Evolutionary conservation across 148 eudicot genomes (phyloP).

Genomic region (Rhododendron henanense): DNA sequence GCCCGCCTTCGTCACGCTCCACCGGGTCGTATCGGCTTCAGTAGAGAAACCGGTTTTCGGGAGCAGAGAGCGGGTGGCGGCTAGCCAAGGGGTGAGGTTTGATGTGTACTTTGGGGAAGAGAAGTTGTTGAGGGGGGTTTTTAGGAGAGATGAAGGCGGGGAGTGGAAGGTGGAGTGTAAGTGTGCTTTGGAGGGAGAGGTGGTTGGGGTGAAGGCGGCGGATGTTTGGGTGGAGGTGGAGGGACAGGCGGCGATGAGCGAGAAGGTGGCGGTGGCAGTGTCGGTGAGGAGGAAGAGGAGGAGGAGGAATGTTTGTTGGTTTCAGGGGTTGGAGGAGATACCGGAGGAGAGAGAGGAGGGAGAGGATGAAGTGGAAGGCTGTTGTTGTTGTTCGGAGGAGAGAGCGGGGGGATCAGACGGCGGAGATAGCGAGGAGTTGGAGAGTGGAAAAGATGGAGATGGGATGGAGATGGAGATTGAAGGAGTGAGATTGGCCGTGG

Average conservation of each 20-base stretch:
- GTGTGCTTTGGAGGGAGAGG: constrained; percentile 25
- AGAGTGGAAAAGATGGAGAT: background rate
- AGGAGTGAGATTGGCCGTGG: constrained; percentile 58
- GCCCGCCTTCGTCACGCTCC: constrained; percentile 54
- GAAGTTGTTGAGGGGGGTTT: constrained; percentile 43
- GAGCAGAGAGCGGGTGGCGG: constrained; percentile 33
- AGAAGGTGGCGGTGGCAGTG: constrained; percentile 34
- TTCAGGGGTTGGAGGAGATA: constrained; percentile 39
- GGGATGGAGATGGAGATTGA: constrained; percentile 9
- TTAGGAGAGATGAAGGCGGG: constrained; percentile 29
- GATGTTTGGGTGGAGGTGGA: constrained; percentile 35
- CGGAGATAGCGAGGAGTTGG: constrained; percentile 7
- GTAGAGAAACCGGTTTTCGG: constrained; percentile 11
- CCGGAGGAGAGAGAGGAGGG: constrained; percentile 58
- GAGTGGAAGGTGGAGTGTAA: constrained; percentile 49
- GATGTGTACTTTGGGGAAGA: constrained; percentile 49
- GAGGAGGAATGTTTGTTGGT: constrained; percentile 14
- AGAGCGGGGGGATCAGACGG: constrained; percentile 12
- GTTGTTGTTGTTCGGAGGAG: background rate
- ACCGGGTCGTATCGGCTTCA: constrained; percentile 25
- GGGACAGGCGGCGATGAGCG: constrained; percentile 21
- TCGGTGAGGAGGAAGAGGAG: constrained; percentile 22
- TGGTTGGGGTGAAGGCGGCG: constrained; percentile 23
- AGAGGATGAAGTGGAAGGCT: constrained; percentile 13
- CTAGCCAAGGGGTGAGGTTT: constrained; percentile 47